Base-by-base conservation (phyloP, 148 eudicot genomes). In the Vaccinium vitisidaea region DNA sequence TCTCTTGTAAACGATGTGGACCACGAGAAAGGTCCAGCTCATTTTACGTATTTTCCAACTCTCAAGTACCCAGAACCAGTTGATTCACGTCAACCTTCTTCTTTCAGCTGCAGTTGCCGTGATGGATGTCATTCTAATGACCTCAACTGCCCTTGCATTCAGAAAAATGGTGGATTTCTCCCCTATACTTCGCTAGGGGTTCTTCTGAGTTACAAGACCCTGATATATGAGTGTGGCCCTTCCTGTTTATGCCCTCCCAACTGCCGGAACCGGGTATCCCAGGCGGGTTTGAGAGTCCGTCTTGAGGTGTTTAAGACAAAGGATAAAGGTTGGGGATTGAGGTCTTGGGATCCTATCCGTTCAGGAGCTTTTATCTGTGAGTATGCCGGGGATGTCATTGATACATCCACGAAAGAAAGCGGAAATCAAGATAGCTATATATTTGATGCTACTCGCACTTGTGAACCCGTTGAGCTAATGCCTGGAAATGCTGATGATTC, bases 1-100 rank as follows among this genome's bases (percentile, higher is more conserved):
- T 88, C 92, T 48, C 95, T 96, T 73, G 96, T 96, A 55, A 96
- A 96, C 81, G 97, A 96, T 59, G 88, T 94, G 43, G 99, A 96
- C 87, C 89, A 87, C 55, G 98, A 92, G 82, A 96, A 92, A 85
- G 98, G 95, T 6, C 99, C 98, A 65, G 91, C 95, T 67, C 92
- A 92, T 90, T 96, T 96, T 83, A 91, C 94, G 46, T 96, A 96
- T 80, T 69, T 80, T 55, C 82, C 92, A 10, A 86, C 87, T 80
- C 89, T 94, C n/a, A 92, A 82, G 85, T 92, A 96, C 83, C 52
- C 90, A 0, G 90, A 90, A 86, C 84, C 95, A 15, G 83, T 90
- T 84, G 84, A 84, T 86, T 84, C 88, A 50, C 82, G 91, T n/a
- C 89, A 89, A 55, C 87, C 43, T 12, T 69, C 94, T 59, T 84